phyloP scores from a whole-genome alignment of 805 yeast species.

The Wickerhamiella allomyrinae region DNA sequence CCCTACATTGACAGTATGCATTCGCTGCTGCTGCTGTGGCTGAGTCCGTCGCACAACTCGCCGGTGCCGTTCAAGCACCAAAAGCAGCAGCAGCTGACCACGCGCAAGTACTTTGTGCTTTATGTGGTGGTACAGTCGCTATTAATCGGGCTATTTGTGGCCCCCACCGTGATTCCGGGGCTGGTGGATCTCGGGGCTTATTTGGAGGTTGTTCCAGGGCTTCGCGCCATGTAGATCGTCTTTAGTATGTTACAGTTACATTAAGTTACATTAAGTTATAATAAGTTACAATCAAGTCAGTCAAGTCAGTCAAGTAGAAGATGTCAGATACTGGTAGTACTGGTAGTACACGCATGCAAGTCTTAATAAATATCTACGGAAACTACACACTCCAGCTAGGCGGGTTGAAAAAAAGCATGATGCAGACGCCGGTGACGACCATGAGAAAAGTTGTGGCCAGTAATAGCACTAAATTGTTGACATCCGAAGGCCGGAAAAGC shows the following conservation, averaged over 20 bases:
- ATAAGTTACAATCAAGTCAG: no score
- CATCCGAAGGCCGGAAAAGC: conserved; percentile 6
- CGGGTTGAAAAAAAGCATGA: conserved; percentile 20
- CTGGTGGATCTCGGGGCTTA: background rate
- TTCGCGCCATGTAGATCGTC: background rate
- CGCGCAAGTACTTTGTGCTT: conserved; percentile 8
- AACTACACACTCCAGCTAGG: conserved; percentile 7
- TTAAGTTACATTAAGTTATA: no score
- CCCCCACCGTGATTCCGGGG: conserved; percentile 5
- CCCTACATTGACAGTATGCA: conserved; percentile 87
- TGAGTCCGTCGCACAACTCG: conserved; percentile 76
- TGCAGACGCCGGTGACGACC: conserved; percentile 17
- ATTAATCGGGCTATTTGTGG: conserved; percentile 3
- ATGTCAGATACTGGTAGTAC: no score
- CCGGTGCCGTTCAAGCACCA: conserved; percentile 68
- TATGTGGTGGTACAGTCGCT: conserved; percentile 1
- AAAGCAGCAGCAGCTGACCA: conserved; percentile 42
- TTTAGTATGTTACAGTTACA: background rate
- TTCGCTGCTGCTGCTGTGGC: conserved; percentile 88
- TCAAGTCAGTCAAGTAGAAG: no score
- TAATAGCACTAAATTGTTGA: conserved; percentile 15
- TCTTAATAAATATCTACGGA: conserved; percentile 1
- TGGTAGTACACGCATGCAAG: no score
- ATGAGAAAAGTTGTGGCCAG: conserved; percentile 14
- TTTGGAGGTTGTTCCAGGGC: background rate